A percentile compares a stretch with the other conserved stretches of the same genome.
phyloP scores from a whole-genome alignment of 306 rosid genomes.

The Casuarina cunninghamiana region DNA sequence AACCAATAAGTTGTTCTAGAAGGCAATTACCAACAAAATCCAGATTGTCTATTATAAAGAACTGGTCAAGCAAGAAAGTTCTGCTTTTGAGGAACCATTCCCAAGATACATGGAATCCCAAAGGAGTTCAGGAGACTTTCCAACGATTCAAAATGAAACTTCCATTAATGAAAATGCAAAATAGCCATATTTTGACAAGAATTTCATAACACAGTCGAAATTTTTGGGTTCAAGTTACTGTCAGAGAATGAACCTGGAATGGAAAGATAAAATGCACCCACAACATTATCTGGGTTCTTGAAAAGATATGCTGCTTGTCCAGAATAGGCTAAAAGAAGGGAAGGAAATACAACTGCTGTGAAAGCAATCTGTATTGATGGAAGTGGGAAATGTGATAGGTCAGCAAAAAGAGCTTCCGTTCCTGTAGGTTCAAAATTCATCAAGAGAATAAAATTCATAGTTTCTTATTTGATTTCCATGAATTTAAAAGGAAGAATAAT shows the following conservation, averaged over 20 bases:
- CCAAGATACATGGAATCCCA: background rate
- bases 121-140: background rate
- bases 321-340: constrained; percentile 91
- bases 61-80: background rate
- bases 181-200: too few species aligned
- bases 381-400: constrained; percentile 95
- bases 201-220: too few species aligned
- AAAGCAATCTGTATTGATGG: constrained; percentile 93
- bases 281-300: constrained; percentile 47
- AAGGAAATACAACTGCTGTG: constrained; percentile 88
- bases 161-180: too few species aligned
- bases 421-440: constrained; percentile 55
- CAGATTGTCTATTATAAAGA: background rate
- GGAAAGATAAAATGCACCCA: constrained; percentile 75
- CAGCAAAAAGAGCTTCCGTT: constrained; percentile 97
- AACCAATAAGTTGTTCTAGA: background rate
- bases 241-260: constrained; percentile 73
- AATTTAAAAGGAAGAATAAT: background rate
- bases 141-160: background rate
- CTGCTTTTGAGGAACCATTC: background rate
- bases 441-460: constrained; percentile 30
- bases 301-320: constrained; percentile 97
- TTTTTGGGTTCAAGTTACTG: background rate
- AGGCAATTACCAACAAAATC: background rate
- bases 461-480: background rate